Evolutionary conservation across 345 rosid genomes (phyloP).

Genomic region (Durio zibethinus): DNA sequence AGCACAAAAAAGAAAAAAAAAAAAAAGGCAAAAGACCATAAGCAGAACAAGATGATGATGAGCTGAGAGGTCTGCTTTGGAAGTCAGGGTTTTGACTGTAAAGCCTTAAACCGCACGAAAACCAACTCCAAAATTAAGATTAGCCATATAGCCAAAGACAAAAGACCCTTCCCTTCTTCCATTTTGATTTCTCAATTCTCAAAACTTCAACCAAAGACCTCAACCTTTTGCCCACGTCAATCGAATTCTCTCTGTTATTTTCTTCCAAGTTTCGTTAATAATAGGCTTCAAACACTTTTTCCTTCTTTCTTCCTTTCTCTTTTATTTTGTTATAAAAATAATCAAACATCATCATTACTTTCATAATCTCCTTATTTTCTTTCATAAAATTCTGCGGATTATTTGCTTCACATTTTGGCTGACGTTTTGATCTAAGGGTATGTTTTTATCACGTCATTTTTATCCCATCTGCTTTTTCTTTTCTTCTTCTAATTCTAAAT

Average conservation of each 20-base stretch:
- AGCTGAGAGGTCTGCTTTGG: not conserved
- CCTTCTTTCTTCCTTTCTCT: not conserved
- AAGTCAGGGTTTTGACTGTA: not conserved
- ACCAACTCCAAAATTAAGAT: too few relatives aligned
- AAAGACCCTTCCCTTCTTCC: not conserved
- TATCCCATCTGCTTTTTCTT: not conserved
- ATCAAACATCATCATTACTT: not conserved
- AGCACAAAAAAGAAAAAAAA: not conserved
- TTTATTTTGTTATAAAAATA: not conserved
- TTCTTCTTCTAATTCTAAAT: not conserved
- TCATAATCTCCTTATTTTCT: not conserved
- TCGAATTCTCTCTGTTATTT: not conserved
- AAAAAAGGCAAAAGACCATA: not conserved
- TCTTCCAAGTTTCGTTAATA: not conserved
- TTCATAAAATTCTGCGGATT: not conserved
- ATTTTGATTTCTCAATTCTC: not conserved
- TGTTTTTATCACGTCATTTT: not conserved
- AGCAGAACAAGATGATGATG: not conserved
- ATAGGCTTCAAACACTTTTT: not conserved
- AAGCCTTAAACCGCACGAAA: not conserved
- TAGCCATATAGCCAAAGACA: not conserved
- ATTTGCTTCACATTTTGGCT: not conserved
- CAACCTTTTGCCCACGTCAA: not conserved
- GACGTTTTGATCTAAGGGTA: not conserved
- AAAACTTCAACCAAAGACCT: not conserved